phyloP scores from a whole-genome alignment of 75 land plant species.

The Gnetum montanum region DNA sequence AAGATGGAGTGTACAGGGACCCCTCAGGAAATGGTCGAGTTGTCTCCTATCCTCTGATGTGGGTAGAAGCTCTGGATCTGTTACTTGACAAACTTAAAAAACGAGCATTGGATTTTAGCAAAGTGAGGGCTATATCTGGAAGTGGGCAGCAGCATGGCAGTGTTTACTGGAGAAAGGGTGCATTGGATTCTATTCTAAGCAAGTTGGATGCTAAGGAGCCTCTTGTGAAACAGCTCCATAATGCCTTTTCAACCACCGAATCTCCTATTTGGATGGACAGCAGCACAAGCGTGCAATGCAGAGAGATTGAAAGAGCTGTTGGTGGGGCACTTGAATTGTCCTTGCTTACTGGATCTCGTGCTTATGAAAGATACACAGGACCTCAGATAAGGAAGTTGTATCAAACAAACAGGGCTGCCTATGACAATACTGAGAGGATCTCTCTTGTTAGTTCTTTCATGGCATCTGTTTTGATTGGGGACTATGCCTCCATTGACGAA shows the following conservation, averaged over 20 bases:
- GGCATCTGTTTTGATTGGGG: conserved; percentile 87
- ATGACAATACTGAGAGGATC: conserved; percentile 79
- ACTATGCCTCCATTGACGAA: conserved; percentile 84
- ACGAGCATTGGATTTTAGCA: conserved; percentile 55
- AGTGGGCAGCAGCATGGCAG: conserved; percentile 99
- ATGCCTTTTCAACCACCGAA: conserved; percentile 71
- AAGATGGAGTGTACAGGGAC: conserved; percentile 90
- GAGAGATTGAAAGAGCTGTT: conserved; percentile 70
- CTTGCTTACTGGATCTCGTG: conserved; percentile 79
- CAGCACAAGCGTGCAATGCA: conserved; percentile 81
- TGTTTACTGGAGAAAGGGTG: conserved; percentile 83
- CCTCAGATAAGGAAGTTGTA: conserved; percentile 83
- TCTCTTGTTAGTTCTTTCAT: conserved; percentile 95
- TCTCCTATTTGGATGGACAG: conserved; percentile 99
- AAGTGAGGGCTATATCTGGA: conserved; percentile 77
- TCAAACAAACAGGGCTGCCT: conserved; percentile 46
- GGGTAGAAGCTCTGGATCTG: conserved; percentile 92
- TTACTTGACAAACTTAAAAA: conserved; percentile 52
- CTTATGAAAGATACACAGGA: conserved; percentile 86
- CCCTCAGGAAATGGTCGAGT: conserved; percentile 51
- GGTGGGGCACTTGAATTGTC: conserved; percentile 76
- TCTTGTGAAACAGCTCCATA: conserved; percentile 45
- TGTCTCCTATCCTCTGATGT: conserved; percentile 88
- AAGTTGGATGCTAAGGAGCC: conserved; percentile 36
- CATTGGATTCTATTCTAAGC: conserved; percentile 22